Evolutionary conservation across 345 rosid genomes (phyloP).

Genomic region (Carallia pectinifolia): DNA sequence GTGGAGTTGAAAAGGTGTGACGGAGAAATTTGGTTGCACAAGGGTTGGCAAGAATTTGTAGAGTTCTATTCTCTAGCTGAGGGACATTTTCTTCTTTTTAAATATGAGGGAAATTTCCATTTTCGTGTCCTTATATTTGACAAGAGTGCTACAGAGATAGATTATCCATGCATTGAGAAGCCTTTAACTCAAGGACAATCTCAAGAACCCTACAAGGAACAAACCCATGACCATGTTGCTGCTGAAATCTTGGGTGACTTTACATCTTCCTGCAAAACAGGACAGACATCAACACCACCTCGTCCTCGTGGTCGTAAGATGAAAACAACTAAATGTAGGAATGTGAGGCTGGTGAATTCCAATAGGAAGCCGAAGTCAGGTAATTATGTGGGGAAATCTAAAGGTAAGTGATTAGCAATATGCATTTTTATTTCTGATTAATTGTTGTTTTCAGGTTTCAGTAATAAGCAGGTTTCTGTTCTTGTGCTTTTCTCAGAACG

Average conservation of each 20-base stretch:
- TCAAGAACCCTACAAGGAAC: not conserved
- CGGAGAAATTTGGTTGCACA: conserved; percentile 21
- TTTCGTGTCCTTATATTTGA: conserved; percentile 29
- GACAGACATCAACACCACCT: not conserved
- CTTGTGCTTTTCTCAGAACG: too few species aligned
- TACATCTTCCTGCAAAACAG: not conserved
- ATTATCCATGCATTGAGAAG: conserved; percentile 11
- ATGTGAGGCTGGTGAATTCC: too few species aligned
- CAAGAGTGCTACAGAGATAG: conserved; percentile 22
- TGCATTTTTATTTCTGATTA: too few species aligned
- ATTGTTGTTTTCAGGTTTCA: too few species aligned
- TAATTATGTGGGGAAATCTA: too few species aligned
- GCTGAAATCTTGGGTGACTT: not conserved
- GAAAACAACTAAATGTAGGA: too few species aligned
- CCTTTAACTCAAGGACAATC: too few species aligned
- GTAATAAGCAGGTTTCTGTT: too few species aligned
- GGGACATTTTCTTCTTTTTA: conserved; percentile 26
- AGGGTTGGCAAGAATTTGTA: conserved; percentile 33
- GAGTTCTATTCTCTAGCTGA: conserved; percentile 18
- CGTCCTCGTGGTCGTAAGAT: not conserved
- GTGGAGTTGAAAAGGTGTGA: not conserved
- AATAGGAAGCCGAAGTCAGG: too few species aligned
- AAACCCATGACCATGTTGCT: not conserved
- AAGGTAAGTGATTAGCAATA: too few species aligned
- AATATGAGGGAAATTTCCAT: conserved; percentile 18